Evolutionary conservation across 192 early-diverging fungal genomes (phyloP), one percentile per base, ranked within the genome.

Genomic region (Geranomyces michiganensis): DNA sequence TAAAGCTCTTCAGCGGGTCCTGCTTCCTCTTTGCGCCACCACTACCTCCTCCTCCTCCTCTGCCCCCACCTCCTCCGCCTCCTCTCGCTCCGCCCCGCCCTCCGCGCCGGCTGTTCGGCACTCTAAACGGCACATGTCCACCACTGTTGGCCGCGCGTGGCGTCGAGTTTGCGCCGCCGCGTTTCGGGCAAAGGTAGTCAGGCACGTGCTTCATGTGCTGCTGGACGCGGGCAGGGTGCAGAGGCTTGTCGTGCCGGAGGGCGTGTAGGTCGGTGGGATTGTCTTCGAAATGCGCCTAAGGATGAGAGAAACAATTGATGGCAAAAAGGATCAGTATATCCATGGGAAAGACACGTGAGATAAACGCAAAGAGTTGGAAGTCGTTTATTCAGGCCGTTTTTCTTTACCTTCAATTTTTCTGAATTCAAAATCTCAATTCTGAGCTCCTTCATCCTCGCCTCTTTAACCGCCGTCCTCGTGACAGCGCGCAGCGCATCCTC

Each of bases 361-460:
- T 12, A 47, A 47, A n/a, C 46, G 12, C 46, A 47, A n/a, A 14
- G 46, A 12, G 46, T n/a, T 47, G 12, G 13, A 47, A 47, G 46
- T 14, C 46, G 46, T 12, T 47, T 47, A n/a, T n/a, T n/a, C n/a
- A n/a, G 46, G 46, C n/a, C 46, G n/a, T n/a, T n/a, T n/a, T n/a
- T n/a, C n/a, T n/a, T 29, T 71, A 86, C 83, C 85, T 94, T 93
- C 56, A 99, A 87, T 78, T 94, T 96, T 75, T 97, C 93, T 19
- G 93, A 95, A 76, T 94, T 96, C 56, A 99, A 68, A 62, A 97
- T 96, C 81, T 99, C 97, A 33, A 87, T 83, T 79, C 94, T 94
- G 67, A 99, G 75, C 77, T 99, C 97, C 76, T 94, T 96, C n/a
- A 96, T 77, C 62, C 97, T 82, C 8, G 97, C 95, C 74, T 97